phyloP scores from a whole-genome alignment of 2,329 filamentous ascomycete species.

The Pseudogymnoascus verrucosus region DNA sequence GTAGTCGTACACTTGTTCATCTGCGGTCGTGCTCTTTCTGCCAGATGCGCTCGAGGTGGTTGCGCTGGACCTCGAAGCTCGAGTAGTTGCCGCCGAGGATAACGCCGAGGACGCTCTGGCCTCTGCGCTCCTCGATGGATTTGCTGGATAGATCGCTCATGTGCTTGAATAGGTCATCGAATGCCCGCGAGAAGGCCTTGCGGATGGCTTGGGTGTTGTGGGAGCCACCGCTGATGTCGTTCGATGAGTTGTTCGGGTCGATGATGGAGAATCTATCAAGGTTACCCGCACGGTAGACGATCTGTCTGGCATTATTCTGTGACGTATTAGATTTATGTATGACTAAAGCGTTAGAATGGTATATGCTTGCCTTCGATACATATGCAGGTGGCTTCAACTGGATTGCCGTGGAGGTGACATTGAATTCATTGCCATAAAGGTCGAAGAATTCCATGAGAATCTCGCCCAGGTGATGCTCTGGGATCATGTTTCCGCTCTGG shows the following conservation, averaged over 20 bases:
- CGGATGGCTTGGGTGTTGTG: conserved; percentile 60
- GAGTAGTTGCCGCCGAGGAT: conserved; percentile 74
- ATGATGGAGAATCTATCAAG: conserved; percentile 72
- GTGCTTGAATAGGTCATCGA: conserved; percentile 46
- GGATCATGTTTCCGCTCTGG: conserved; percentile 50
- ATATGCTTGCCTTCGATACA: conserved; percentile 60
- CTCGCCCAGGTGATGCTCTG: conserved; percentile 65
- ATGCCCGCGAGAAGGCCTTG: conserved; percentile 59
- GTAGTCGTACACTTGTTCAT: not conserved
- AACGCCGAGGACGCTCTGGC: conserved; percentile 51
- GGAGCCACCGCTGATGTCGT: conserved; percentile 88
- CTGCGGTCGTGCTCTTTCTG: conserved; percentile 8
- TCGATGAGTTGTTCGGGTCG: conserved; percentile 76
- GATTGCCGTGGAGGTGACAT: conserved; percentile 64
- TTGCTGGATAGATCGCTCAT: conserved; percentile 43
- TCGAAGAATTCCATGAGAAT: conserved; percentile 82
- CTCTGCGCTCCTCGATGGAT: conserved; percentile 23
- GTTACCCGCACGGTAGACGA: conserved; percentile 45
- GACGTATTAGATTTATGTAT: not conserved
- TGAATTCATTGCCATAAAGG: conserved; percentile 77
- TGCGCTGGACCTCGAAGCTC: conserved; percentile 61
- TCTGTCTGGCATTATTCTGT: conserved; percentile 16
- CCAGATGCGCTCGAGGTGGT: conserved; percentile 30
- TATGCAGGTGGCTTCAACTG: conserved; percentile 66
- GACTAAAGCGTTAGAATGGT: not conserved